phyloP scores from a whole-genome alignment of 2,329 filamentous ascomycete species.

The Paraconiothyrium sp. region DNA sequence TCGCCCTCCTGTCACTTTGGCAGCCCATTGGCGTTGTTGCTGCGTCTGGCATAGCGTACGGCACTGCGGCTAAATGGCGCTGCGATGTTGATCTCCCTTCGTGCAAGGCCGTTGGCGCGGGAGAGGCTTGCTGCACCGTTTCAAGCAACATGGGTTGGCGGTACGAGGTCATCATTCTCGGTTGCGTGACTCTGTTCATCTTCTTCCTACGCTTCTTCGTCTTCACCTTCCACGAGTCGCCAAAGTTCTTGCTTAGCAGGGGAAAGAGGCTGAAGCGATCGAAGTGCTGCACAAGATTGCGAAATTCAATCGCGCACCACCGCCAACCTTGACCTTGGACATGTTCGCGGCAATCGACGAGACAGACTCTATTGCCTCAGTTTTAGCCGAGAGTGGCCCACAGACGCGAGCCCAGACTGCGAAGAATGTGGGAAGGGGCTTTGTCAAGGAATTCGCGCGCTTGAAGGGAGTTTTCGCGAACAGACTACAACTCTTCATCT shows the following conservation, averaged over 20 bases:
- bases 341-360: slow-evolving; percentile 40
- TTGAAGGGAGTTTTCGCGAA: slow-evolving; percentile 41
- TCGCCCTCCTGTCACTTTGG: slow-evolving; percentile 43
- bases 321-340: slow-evolving; percentile 34
- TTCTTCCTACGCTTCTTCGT: slow-evolving; percentile 41
- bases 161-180: slow-evolving; percentile 40
- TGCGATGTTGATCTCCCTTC: slow-evolving; percentile 31
- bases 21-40: slow-evolving; percentile 40
- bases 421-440: slow-evolving; percentile 32
- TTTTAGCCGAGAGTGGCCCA: slow-evolving; percentile 4
- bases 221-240: slow-evolving; percentile 42
- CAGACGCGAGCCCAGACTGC: slow-evolving; percentile 28
- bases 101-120: slow-evolving; percentile 27
- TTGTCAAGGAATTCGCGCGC: slow-evolving; percentile 35
- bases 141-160: slow-evolving; percentile 44
- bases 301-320: slow-evolving; percentile 37
- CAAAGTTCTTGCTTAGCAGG: slow-evolving; percentile 38
- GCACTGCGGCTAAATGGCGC: slow-evolving; percentile 41
- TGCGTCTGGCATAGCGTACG: slow-evolving; percentile 39
- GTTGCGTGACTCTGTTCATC: slow-evolving; percentile 36
- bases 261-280: slow-evolving; percentile 38
- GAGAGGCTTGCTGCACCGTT: slow-evolving; percentile 33
- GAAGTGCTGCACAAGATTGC: slow-evolving; percentile 40
- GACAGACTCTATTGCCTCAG: slow-evolving; percentile 13
- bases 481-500: slow-evolving; percentile 35